Evolutionary conservation across 2,329 filamentous ascomycete species (phyloP).

Genomic region (Elsinoe batatas): DNA sequence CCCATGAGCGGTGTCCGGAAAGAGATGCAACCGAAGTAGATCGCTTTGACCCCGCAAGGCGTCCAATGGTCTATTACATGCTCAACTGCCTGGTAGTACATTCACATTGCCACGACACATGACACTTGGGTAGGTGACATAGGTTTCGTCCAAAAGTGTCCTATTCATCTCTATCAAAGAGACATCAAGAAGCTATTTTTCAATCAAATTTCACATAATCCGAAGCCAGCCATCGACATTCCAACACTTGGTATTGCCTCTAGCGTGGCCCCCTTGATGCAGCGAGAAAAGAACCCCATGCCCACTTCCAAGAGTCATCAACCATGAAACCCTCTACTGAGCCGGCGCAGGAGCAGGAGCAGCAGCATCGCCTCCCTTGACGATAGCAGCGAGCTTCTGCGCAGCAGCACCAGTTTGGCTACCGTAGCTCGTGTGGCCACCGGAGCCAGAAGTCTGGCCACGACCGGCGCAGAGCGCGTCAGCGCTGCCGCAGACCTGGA

Average conservation of each 20-base stretch:
- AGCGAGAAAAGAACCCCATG: not conserved
- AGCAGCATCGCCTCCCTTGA: not conserved
- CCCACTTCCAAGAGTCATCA: not conserved
- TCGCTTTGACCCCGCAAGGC: too few relatives aligned
- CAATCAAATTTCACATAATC: not conserved
- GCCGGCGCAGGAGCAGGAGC: constrained; percentile 1
- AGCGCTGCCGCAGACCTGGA: constrained; percentile 20
- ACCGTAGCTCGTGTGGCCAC: constrained; percentile 20
- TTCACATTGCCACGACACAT: too few relatives aligned
- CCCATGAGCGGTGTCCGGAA: too few relatives aligned
- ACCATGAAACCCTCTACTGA: not conserved
- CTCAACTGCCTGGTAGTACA: too few relatives aligned
- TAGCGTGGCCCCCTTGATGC: not conserved
- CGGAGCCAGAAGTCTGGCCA: constrained; percentile 17
- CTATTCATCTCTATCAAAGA: constrained; percentile 3
- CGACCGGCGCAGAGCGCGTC: constrained; percentile 19
- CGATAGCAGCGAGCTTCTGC: constrained; percentile 16
- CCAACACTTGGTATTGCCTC: constrained; percentile 7
- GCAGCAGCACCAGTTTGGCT: constrained; percentile 20
- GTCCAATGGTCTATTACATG: too few relatives aligned
- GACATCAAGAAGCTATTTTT: not conserved
- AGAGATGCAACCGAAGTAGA: too few relatives aligned
- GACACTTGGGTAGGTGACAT: too few relatives aligned
- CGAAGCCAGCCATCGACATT: not conserved
- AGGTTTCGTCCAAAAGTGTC: not conserved